phyloP scores from a whole-genome alignment of 768 basidiomycete genomes.

The Asterophora parasitica region DNA sequence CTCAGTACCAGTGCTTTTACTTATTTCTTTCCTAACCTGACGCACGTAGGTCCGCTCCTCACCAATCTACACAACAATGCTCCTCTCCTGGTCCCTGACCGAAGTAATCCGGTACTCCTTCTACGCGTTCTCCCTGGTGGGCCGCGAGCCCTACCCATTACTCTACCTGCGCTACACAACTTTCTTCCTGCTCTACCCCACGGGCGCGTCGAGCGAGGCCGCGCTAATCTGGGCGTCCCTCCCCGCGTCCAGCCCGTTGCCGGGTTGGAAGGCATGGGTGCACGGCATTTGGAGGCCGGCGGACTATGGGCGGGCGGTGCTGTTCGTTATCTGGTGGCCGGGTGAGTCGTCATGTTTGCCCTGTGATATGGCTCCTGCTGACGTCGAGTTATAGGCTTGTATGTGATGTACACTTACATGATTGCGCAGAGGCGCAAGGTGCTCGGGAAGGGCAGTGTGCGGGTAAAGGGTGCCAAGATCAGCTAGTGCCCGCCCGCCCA shows the following conservation, averaged over 20 bases:
- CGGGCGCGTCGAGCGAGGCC: slow-evolving; percentile 90
- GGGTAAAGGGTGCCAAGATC: slow-evolving; percentile 8
- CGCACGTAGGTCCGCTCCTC: slow-evolving; percentile 52
- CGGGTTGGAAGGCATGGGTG: slow-evolving; percentile 37
- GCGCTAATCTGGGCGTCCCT: slow-evolving; percentile 77
- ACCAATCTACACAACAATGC: slow-evolving; percentile 86
- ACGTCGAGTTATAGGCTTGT: slow-evolving; percentile 36
- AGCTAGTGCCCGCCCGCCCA: not conserved
- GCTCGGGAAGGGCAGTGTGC: slow-evolving; percentile 20
- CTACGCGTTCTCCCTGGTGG: slow-evolving; percentile 69
- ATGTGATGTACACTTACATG: slow-evolving; percentile 52
- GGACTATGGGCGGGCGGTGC: slow-evolving; percentile 51
- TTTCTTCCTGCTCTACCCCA: slow-evolving; percentile 90
- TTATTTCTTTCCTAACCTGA: not conserved
- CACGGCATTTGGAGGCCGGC: slow-evolving; percentile 45
- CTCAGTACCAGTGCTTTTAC: too few species aligned
- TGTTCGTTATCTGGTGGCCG: slow-evolving; percentile 88
- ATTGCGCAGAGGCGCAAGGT: slow-evolving; percentile 46
- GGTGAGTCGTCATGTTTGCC: slow-evolving; percentile 38
- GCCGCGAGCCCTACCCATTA: slow-evolving; percentile 45
- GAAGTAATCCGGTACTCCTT: slow-evolving; percentile 91
- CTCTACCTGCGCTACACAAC: slow-evolving; percentile 84
- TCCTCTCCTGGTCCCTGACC: slow-evolving; percentile 87
- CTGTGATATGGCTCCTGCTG: not conserved
- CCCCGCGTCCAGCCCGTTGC: slow-evolving; percentile 42